Percentiles rank a stretch among this genome's conserved stretches.
phyloP scores from a whole-genome alignment of 306 rosid genomes.

The Gynostemma pentaphyllum region DNA sequence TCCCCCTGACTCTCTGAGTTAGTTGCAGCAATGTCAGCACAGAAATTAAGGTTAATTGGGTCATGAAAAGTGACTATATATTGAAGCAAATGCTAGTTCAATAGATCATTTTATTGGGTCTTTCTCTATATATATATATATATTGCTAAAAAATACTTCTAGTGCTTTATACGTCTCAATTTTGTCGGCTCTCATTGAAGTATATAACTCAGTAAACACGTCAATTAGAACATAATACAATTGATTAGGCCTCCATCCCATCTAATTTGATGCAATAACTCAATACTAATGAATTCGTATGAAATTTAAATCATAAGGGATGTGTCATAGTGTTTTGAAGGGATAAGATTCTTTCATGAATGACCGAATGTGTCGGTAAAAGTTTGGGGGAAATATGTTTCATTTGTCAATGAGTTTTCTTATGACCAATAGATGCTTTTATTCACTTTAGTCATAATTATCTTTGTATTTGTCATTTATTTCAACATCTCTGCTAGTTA shows the following conservation, averaged over 20 bases:
- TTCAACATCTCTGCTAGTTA: background rate
- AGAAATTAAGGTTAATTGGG: background rate
- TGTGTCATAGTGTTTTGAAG: slow-evolving; percentile 7
- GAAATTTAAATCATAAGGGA: background rate
- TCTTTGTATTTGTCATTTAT: slow-evolving; percentile 7
- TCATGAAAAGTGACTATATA: slow-evolving; percentile 4
- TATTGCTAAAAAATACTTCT: background rate
- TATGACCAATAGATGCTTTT: background rate
- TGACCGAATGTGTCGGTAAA: background rate
- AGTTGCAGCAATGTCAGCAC: slow-evolving; percentile 4
- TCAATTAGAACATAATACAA: too few relatives aligned
- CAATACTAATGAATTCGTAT: slow-evolving; percentile 1
- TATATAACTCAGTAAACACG: background rate
- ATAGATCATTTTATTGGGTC: background rate
- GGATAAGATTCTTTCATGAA: slow-evolving; percentile 1
- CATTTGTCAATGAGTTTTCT: background rate
- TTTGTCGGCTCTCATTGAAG: slow-evolving; percentile 9
- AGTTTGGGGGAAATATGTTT: slow-evolving; percentile 4
- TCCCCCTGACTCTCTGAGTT: background rate
- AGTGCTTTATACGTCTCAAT: slow-evolving; percentile 9
- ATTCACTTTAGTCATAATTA: slow-evolving; percentile 4
- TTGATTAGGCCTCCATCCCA: too few relatives aligned
- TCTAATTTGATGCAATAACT: too few relatives aligned
- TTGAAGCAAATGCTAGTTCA: background rate
- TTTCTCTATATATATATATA: too few relatives aligned